Conservation (phyloP, 164 flowering plant genomes). For the Vitis labrusca region DNA sequence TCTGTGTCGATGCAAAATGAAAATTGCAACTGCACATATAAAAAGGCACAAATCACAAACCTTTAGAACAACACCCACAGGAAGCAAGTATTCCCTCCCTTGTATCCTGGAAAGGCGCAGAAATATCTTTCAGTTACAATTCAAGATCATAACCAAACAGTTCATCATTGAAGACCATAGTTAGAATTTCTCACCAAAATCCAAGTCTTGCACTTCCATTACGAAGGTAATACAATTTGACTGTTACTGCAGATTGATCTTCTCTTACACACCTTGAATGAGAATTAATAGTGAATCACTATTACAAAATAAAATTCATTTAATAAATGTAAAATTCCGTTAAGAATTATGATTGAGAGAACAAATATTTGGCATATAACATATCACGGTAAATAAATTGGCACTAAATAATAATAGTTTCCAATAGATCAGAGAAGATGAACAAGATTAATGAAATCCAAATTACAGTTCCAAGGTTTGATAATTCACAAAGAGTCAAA, state of each 20-base stretch:
- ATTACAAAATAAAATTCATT: not conserved
- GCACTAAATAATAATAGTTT: no score
- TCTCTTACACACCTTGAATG: slow-evolving; percentile 77
- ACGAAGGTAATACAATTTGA: slow-evolving; percentile 73
- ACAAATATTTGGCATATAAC: no score
- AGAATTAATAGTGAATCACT: not conserved
- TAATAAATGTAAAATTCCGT: not conserved
- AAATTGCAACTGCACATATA: not conserved
- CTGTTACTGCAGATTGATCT: slow-evolving; percentile 78
- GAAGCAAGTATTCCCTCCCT: slow-evolving; percentile 83
- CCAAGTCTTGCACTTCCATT: slow-evolving; percentile 97
- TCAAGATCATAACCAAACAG: not conserved
- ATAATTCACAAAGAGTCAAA: no score
- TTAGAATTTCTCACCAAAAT: slow-evolving; percentile 59
- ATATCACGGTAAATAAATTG: no score
- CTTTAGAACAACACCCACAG: slow-evolving; percentile 86
- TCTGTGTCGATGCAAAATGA: no score
- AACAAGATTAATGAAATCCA: no score
- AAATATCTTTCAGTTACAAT: not conserved
- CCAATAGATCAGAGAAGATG: no score
- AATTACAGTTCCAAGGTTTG: no score
- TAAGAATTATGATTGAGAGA: no score
- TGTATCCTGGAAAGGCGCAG: slow-evolving; percentile 53
- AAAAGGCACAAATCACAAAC: slow-evolving; percentile 25
- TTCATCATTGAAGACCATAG: not conserved